Evolutionary conservation across 2,329 filamentous ascomycete genomes (phyloP).

Genomic region (Drechslera avenae): DNA sequence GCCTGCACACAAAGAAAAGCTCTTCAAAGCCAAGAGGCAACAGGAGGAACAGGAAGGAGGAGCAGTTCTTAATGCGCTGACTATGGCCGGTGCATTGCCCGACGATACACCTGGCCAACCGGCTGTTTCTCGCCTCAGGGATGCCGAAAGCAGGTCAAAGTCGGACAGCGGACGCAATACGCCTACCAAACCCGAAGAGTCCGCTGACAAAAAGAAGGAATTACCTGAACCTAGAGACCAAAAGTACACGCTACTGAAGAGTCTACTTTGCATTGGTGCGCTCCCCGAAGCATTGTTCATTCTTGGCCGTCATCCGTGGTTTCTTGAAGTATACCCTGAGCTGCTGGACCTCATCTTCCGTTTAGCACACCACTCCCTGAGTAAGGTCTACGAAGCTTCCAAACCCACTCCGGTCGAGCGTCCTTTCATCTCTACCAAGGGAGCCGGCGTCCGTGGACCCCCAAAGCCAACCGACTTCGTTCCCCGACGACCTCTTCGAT

Average conservation of each 20-base stretch:
- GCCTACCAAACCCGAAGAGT: constrained; percentile 49
- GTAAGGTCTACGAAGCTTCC: constrained; percentile 69
- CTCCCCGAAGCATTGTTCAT: constrained; percentile 93
- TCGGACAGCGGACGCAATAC: constrained; percentile 53
- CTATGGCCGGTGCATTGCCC: constrained; percentile 82
- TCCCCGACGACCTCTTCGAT: constrained; percentile 73
- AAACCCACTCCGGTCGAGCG: constrained; percentile 53
- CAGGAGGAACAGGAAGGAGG: constrained; percentile 74
- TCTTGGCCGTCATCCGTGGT: constrained; percentile 89
- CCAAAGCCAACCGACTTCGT: constrained; percentile 63
- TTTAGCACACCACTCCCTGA: constrained; percentile 79
- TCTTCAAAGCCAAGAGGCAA: constrained; percentile 68
- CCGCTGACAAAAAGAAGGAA: constrained; percentile 52
- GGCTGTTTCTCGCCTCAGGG: constrained; percentile 53
- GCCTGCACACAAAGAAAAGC: constrained; percentile 71
- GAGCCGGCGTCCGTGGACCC: constrained; percentile 62
- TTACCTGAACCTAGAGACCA: constrained; percentile 80
- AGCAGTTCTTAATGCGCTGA: constrained; percentile 76
- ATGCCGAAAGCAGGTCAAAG: constrained; percentile 60
- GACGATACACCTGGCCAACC: constrained; percentile 72
- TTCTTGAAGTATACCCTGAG: constrained; percentile 82
- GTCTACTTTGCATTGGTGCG: constrained; percentile 86
- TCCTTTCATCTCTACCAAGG: constrained; percentile 48
- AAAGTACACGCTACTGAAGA: constrained; percentile 82
- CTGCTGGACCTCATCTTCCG: constrained; percentile 82